phyloP scores from a whole-genome alignment of 306 rosid species.

The Ceratonia siliqua region DNA sequence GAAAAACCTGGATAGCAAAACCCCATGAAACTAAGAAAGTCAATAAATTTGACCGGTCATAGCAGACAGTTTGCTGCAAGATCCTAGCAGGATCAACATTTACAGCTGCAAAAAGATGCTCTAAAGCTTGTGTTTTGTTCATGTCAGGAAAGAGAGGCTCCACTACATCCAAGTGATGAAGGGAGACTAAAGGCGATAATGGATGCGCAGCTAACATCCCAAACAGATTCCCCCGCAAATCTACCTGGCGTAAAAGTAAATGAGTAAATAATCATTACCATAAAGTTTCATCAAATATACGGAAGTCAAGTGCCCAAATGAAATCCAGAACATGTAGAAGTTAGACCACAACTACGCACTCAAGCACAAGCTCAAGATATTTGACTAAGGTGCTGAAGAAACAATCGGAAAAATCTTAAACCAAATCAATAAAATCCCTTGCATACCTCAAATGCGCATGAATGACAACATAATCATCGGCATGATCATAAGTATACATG shows the following conservation, averaged over 20 bases:
- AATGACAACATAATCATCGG: not conserved
- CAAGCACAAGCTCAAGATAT: not conserved
- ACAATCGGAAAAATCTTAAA: conserved; percentile 4
- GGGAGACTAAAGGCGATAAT: conserved; percentile 74
- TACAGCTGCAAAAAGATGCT: conserved; percentile 69
- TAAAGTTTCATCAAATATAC: too few relatives aligned
- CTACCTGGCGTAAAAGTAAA: conserved; percentile 54
- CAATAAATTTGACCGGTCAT: conserved; percentile 60
- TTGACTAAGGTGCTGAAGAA: not conserved
- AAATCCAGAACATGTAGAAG: conserved; percentile 8
- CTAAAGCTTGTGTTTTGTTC: conserved; percentile 65
- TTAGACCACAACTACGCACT: conserved; percentile 1
- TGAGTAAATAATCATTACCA: not conserved
- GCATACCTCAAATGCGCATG: conserved; percentile 11
- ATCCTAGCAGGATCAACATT: conserved; percentile 73
- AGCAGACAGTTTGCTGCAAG: conserved; percentile 86
- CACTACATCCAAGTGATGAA: conserved; percentile 82
- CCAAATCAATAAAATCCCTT: not conserved
- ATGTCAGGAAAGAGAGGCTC: conserved; percentile 76
- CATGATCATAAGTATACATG: too few relatives aligned
- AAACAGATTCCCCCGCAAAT: conserved; percentile 82
- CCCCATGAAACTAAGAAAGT: conserved; percentile 91
- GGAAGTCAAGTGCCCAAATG: not conserved
- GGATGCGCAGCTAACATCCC: conserved; percentile 90
- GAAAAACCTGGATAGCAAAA: conserved; percentile 64